Evolutionary conservation across 176 grass and related monocot genomes (phyloP), one percentile per base, ranked within the genome.

Genomic region (Hsuehochloa calcarea): DNA sequence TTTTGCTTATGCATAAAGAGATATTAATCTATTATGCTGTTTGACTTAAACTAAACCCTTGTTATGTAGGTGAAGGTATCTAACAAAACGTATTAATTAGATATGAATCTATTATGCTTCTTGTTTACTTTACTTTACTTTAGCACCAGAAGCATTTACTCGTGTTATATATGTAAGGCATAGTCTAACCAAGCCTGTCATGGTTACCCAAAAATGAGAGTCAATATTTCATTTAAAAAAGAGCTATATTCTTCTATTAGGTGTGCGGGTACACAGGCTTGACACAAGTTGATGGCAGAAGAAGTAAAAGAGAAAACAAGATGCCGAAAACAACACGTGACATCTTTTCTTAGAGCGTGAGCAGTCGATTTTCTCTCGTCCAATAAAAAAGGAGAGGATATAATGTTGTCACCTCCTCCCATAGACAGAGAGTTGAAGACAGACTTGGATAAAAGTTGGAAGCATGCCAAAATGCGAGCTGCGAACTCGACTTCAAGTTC

Each of bases 1-100:
- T 59, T 82, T 35, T 82, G 17, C 54, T 25, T 77, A 49, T 69
- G 8, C 70, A 75, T 4, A n/a, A 77, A 70, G 40, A 72, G 55
- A 70, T 64, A 65, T 58, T 70, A 46, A 38, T 65, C 56, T 63
- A 5, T 41, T 86, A 20, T 79, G 77, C 10, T 71, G 3, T 61
- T 62, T 71, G 20, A 68, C 47, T 87, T 38, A 60, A 80, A 71
- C 7, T 69, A 69, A 74, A 70, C 35, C 9, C 2, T 7, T 29
- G 39, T 82, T 58, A 1, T 67, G 37, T 55, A 5, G 0, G 38
- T 46, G 51, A 59, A 6, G 8, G 0, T 64, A 72, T 63, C 66
- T 6, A 70, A 50, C 13, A 49, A 49, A 27, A 71, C 15, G 1
- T 37, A 19, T 38, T 59, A 72, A 29, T 41, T 79, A 51, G 17